Evolutionary conservation across 2,329 filamentous ascomycete genomes (phyloP).

Genomic region (Cladobotryum mycophilum): DNA sequence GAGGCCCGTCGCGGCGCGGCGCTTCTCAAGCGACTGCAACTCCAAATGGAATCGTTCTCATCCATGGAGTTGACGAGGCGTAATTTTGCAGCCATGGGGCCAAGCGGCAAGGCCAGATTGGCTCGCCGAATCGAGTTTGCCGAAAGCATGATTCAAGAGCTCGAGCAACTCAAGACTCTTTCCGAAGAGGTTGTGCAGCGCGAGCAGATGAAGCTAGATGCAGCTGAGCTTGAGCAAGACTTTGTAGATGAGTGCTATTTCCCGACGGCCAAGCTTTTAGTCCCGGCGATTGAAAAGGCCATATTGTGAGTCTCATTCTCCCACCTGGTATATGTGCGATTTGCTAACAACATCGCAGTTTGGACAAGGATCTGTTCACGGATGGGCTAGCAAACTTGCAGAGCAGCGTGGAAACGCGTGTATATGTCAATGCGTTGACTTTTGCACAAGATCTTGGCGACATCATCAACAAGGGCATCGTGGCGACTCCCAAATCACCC

Average conservation of each 20-base stretch:
- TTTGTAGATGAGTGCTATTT: constrained; percentile 91
- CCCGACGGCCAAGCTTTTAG: constrained; percentile 70
- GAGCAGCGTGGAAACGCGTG: constrained; percentile 45
- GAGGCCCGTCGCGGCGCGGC: constrained; percentile 88
- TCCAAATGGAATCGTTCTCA: constrained; percentile 93
- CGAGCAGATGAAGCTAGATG: constrained; percentile 71
- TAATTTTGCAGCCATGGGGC: constrained; percentile 93
- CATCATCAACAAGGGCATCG: constrained; percentile 48
- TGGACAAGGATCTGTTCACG: constrained; percentile 59
- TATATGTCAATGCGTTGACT: constrained; percentile 51
- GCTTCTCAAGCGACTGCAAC: constrained; percentile 82
- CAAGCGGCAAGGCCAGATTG: constrained; percentile 70
- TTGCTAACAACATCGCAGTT: constrained; percentile 41
- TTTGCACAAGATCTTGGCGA: constrained; percentile 54
- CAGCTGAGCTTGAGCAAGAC: constrained; percentile 66
- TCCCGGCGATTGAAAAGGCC: constrained; percentile 73
- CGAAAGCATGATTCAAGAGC: constrained; percentile 64
- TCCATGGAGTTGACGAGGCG: constrained; percentile 95
- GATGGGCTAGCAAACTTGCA: constrained; percentile 45
- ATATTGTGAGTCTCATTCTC: constrained; percentile 57
- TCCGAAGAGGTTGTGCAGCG: constrained; percentile 66
- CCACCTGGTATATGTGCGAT: constrained; percentile 9
- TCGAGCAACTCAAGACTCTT: constrained; percentile 67
- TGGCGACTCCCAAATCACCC: constrained; percentile 29
- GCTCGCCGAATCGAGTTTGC: constrained; percentile 84